These are phyloP conservation scores for Suhomyces bolitotheri DNA, from an alignment of 1,139 yeast genomes.

Conservation along the genomic window DNA sequence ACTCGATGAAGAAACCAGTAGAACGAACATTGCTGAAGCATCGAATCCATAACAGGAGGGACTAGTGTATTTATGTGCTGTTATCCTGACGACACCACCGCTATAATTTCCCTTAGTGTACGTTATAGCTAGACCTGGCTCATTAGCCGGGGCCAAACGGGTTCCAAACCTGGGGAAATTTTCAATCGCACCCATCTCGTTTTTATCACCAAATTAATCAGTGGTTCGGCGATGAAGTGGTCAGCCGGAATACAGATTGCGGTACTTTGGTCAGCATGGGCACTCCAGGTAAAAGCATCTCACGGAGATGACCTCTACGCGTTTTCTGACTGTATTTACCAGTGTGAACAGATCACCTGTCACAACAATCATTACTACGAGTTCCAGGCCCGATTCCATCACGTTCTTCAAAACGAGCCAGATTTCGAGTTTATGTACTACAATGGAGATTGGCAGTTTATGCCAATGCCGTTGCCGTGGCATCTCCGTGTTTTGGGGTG, in stretches of 20 bases:
- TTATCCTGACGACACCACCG: no score
- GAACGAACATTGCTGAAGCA: no score
- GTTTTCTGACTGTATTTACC: constrained; percentile 62
- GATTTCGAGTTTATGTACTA: constrained; percentile 26
- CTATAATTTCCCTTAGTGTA: no score
- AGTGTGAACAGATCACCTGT: constrained; percentile 55
- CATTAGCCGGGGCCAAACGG: no score
- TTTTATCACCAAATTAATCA: no score
- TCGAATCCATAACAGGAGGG: no score
- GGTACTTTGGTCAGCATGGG: constrained; percentile 1
- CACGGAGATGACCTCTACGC: constrained; percentile 78
- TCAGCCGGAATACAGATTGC: background rate
- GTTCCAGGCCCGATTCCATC: constrained; percentile 18
- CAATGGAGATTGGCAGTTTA: constrained; percentile 37
- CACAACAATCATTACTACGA: constrained; percentile 31
- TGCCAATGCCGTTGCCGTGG: constrained; percentile 38
- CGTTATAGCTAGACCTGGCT: no score
- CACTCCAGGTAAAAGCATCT: constrained; percentile 45
- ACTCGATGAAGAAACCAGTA: no score
- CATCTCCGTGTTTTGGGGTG: constrained; percentile 58
- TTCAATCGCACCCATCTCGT: constrained; percentile 1
- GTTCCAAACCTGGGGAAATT: constrained; percentile 5
- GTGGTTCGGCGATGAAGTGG: background rate
- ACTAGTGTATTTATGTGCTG: no score
- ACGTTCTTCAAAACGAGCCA: constrained; percentile 15